Evolutionary conservation across 2,329 filamentous ascomycete genomes (phyloP), one percentile per base, ranked within the genome.

Genomic region (Lojkania enalia): DNA sequence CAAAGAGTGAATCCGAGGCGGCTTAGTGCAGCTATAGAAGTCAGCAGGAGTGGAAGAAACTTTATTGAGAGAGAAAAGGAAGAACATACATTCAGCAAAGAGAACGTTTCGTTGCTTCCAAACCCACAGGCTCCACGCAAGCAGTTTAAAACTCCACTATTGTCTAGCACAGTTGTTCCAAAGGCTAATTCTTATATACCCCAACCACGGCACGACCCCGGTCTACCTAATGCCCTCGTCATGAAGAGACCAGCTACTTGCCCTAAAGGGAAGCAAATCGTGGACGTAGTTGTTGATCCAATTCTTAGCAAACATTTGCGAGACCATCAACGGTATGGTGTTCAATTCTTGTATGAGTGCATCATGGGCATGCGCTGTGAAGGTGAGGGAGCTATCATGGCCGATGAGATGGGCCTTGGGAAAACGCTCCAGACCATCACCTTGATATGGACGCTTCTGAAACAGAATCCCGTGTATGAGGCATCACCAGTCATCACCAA

Each of bases 321-420:
- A 20, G 78, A 81, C 11, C 86, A 89, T 62, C 86, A 89, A 60
- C 77, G 82, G 12, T 81, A 85, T 58, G 86, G 86, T 16, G 83
- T 88, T 0, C 74, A 80, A 38, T 88, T 89, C 56, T 65, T 89
- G 32, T 89, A 89, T 58, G 85, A 88, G 66, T 88, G 85, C 60
- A 82, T 88, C 0, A 88, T 88, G 85, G 85, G 85, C 4, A 79
- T 88, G 76, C 77, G 83, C 31, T 71, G 77, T 31, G 81, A 81
- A 55, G 85, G 85, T 1, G 79, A 85, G 65, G 85, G 85, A 18
- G 85, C 84, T 3, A 83, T 89, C 46, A 72, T 89, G 37, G 86
- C 86, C 1, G 86, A 89, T 60, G 86, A 88, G 55, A 89, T 89
- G 86, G 86, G 86, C 0, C 67, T 89, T 2, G 86, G 86, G 15